A percentile compares a stretch with the other conserved stretches of the same genome.
phyloP scores from a whole-genome alignment of 257 asterid genomes.

The Agastache rugosa region DNA sequence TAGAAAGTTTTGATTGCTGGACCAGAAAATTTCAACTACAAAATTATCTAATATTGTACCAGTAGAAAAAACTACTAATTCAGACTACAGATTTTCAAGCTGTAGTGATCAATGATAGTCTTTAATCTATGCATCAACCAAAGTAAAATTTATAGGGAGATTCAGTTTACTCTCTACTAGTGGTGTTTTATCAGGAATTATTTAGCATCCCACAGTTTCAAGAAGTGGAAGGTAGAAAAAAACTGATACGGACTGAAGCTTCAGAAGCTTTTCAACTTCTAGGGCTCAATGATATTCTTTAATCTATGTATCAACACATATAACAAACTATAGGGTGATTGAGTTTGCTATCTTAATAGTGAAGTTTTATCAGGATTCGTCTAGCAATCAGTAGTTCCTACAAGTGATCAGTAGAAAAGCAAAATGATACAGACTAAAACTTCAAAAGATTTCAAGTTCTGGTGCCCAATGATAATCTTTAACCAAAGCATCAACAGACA shows the following conservation, averaged over 20 bases:
- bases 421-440: too few relatives aligned
- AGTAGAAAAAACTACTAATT: not conserved
- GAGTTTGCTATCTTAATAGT: not conserved
- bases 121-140: constrained; percentile 2
- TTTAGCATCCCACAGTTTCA: not conserved
- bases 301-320: constrained; percentile 13
- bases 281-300: constrained; percentile 14
- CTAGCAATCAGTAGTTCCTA: not conserved
- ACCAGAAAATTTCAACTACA: constrained; percentile 10
- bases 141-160: not conserved
- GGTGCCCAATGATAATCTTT: too few relatives aligned
- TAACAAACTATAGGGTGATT: not conserved
- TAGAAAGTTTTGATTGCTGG: constrained; percentile 9
- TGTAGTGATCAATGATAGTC: constrained; percentile 20
- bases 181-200: not conserved
- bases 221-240: not conserved
- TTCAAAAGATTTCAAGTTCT: too few relatives aligned
- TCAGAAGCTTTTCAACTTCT: not conserved
- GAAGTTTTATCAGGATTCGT: not conserved
- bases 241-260: constrained; percentile 16
- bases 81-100: not conserved
- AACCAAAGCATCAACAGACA: too few relatives aligned
- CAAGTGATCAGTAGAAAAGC: not conserved
- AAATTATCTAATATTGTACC: constrained; percentile 1
- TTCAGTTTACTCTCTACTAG: not conserved